Base-by-base conservation (phyloP, 2,329 filamentous ascomycete species). In the Colletotrichum camelliae region DNA sequence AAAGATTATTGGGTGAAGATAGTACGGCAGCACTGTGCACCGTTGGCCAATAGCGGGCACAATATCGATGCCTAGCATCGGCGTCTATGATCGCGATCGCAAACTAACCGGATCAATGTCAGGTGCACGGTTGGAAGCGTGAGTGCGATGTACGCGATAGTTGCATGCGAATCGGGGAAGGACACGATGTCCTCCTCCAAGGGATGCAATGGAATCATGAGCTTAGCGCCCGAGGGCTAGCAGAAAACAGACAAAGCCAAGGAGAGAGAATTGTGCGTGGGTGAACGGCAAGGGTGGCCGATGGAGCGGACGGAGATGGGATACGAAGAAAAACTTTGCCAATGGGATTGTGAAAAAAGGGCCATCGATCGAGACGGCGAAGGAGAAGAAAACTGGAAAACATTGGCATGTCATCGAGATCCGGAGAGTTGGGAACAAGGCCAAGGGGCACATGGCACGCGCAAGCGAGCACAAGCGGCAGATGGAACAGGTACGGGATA, bases 351-450 rank as follows among this genome's bases (percentile, higher is more conserved):
- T 62, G 67, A 16, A 29, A 21, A 39, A 68, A 68, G 18, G 48
- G 12, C 10, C 52, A 16, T 69, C 24, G 67, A 61, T 69, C 55
- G 66, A 69, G 33, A 43, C 10, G 52, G 27, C 33, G 16, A 16
- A 48, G 24, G 33, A 24, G 7, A 18, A 31, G 24, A 18, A 35
- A 39, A 37, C 13, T 35, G 57, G 58, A 35, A 35, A 64, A 52
- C 39, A 48, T 68, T 69, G 64, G 64, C 73, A 60, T 73, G 64
- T 62, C 73, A 73, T 75, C 64, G 73, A 73, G 64, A 75, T 73
- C 70, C 57, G n/a, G 31, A 65, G 16, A 58, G 21, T 62, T 35
- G 35, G 13, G 48, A 52, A 13, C 35, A 29, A 48, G 27, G 48
- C 29, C 33, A 31, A 31, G 4, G 16, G 43, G 55, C 55, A 12